Conservation (phyloP, 225 moss, liverwort and hornwort genomes). For the Ulota crispa region DNA sequence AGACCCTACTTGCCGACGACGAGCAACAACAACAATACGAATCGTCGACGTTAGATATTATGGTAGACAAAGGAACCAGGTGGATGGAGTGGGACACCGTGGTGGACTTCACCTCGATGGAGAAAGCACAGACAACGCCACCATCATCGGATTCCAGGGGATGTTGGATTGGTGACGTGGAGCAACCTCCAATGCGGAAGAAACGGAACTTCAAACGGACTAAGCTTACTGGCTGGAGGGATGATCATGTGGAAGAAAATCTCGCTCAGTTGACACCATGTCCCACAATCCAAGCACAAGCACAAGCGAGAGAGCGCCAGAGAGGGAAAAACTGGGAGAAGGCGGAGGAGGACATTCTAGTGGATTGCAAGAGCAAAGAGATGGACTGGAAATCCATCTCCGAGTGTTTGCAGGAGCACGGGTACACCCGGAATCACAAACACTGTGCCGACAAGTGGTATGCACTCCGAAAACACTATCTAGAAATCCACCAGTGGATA, state of each 20-base stretch:
- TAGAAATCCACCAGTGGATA: slow-evolving; percentile 39
- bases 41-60: not conserved
- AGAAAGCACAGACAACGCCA: not conserved
- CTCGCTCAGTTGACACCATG: not conserved
- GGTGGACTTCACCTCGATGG: not conserved
- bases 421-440: slow-evolving; percentile 39
- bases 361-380: slow-evolving; percentile 32
- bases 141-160: slow-evolving; percentile 14
- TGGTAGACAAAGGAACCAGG: slow-evolving; percentile 1
- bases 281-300: not conserved
- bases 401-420: slow-evolving; percentile 23
- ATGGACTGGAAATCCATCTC: slow-evolving; percentile 47
- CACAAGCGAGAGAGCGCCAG: slow-evolving; percentile 14
- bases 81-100: not conserved
- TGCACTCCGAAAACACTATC: slow-evolving; percentile 41
- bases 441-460: slow-evolving; percentile 61
- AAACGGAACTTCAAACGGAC: slow-evolving; percentile 5
- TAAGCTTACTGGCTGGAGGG: not conserved
- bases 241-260: not conserved
- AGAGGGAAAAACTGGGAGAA: slow-evolving; percentile 51
- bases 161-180: slow-evolving; percentile 7
- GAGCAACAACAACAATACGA: slow-evolving; percentile 5
- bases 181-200: slow-evolving; percentile 20
- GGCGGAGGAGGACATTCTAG: slow-evolving; percentile 41
- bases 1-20: slow-evolving; percentile 4